phyloP scores from a whole-genome alignment of 1,284 basidiomycete genomes.

The Rhodofomes roseus region DNA sequence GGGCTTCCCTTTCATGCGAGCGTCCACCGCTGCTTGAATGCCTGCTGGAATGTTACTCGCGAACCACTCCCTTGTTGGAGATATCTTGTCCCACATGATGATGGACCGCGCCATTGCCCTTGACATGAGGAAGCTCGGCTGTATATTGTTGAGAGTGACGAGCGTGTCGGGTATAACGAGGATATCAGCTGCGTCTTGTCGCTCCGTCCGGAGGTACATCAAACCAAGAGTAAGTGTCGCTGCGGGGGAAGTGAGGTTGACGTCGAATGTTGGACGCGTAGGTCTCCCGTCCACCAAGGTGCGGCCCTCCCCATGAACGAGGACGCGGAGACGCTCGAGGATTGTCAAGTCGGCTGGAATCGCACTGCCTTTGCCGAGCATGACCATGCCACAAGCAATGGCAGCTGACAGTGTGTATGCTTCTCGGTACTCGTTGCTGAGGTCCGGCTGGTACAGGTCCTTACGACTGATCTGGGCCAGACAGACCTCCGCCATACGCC shows the following conservation, averaged over 20 bases:
- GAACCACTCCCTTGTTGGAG: constrained; percentile 78
- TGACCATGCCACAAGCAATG: constrained; percentile 92
- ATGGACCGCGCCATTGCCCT: constrained; percentile 77
- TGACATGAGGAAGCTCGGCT: constrained; percentile 84
- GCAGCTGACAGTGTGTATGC: constrained; percentile 90
- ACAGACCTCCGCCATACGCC: constrained; percentile 91
- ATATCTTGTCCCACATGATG: constrained; percentile 86
- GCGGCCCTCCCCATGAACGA: constrained; percentile 68
- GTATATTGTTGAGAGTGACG: constrained; percentile 77
- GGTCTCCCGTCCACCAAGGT: constrained; percentile 31
- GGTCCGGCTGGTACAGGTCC: constrained; percentile 76
- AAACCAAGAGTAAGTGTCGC: constrained; percentile 89
- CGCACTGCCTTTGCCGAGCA: constrained; percentile 83
- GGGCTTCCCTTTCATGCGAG: constrained; percentile 42
- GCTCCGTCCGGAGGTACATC: constrained; percentile 87
- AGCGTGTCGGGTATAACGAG: constrained; percentile 81
- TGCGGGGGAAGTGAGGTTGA: constrained; percentile 86
- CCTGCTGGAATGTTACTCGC: constrained; percentile 69
- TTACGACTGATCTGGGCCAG: constrained; percentile 79
- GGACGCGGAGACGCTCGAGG: constrained; percentile 60
- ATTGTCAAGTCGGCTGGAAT: constrained; percentile 74
- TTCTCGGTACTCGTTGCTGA: constrained; percentile 84
- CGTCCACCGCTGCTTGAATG: constrained; percentile 58
- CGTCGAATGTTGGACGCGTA: constrained; percentile 60
- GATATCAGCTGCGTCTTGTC: constrained; percentile 82